Conservation (phyloP, 2,329 filamentous ascomycete genomes). For the Ceratocystis destructans region DNA sequence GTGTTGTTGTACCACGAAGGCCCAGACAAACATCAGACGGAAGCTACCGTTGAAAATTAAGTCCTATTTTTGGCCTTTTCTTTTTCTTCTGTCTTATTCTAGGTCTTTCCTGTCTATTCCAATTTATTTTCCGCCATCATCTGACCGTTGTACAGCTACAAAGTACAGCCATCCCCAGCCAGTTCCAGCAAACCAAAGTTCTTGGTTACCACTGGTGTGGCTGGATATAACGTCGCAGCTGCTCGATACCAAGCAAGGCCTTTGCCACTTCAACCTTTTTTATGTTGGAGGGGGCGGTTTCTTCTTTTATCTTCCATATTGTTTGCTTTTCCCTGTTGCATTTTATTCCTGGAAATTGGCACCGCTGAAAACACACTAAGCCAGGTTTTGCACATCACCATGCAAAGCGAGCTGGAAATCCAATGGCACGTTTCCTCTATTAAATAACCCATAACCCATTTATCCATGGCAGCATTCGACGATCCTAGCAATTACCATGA, state of each 20-base stretch:
- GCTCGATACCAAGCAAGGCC: no score
- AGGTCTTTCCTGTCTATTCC: not conserved
- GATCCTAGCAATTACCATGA: not conserved
- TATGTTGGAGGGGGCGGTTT: no score
- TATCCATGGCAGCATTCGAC: not conserved
- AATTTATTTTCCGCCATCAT: not conserved
- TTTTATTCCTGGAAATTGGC: not conserved
- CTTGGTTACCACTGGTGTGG: not conserved
- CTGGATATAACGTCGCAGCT: not conserved
- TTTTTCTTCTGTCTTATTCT: not conserved
- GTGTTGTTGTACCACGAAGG: not conserved
- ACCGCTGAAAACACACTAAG: not conserved
- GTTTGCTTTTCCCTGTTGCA: not conserved
- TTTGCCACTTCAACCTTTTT: no score
- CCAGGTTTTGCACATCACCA: not conserved
- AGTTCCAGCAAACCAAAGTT: not conserved
- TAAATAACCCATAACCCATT: no score
- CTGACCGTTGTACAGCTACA: not conserved
- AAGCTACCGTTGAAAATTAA: slow-evolving; percentile 8
- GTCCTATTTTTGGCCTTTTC: not conserved
- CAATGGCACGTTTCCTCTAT: not conserved
- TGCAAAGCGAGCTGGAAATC: not conserved
- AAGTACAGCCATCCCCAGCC: not conserved
- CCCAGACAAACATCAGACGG: slow-evolving; percentile 9
- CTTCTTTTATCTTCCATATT: not conserved